A percentile compares a stretch with the other conserved stretches of the same genome.
These are phyloP conservation scores for Aaosphaeria arxii DNA, from an alignment of 2,329 filamentous ascomycete species.

Conservation along the genomic window DNA sequence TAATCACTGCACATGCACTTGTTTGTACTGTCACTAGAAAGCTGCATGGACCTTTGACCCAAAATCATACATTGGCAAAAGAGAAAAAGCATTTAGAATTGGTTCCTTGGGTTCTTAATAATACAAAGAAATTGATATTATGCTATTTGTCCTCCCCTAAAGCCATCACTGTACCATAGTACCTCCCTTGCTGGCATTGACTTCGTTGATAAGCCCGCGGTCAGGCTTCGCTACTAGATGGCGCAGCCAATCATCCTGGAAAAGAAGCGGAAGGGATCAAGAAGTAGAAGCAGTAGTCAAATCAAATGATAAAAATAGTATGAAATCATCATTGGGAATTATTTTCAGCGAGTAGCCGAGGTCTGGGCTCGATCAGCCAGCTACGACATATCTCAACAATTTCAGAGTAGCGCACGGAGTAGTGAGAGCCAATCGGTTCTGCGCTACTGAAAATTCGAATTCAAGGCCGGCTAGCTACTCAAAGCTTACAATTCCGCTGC, in stretches of 20 bases:
- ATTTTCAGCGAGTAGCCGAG: constrained; percentile 3
- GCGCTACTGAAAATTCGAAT: too few species aligned
- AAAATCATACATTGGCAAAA: too few species aligned
- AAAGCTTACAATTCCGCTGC: too few species aligned
- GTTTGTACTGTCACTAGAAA: constrained; percentile 3
- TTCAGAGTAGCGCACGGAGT: too few species aligned
- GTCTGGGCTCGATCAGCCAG: constrained; percentile 2
- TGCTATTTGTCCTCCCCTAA: too few species aligned
- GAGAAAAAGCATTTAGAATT: too few species aligned
- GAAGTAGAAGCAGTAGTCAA: constrained; percentile 5
- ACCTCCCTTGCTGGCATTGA: constrained; percentile 8
- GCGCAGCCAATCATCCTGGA: constrained; percentile 6
- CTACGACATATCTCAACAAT: background rate
- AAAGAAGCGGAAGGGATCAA: constrained; percentile 4
- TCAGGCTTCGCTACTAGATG: constrained; percentile 9
- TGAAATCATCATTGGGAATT: constrained; percentile 4
- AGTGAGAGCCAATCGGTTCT: too few species aligned
- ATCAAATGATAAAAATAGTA: constrained; percentile 4
- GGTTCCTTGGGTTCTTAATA: too few species aligned
- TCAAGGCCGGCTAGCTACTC: too few species aligned
- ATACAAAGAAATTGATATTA: too few species aligned
- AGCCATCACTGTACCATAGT: too few species aligned
- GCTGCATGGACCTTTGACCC: too few species aligned
- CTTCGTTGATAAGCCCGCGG: constrained; percentile 10
- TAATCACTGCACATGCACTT: constrained; percentile 11